Conservation (phyloP, 2,329 filamentous ascomycete genomes). For the Colletotrichum orbiculare region DNA sequence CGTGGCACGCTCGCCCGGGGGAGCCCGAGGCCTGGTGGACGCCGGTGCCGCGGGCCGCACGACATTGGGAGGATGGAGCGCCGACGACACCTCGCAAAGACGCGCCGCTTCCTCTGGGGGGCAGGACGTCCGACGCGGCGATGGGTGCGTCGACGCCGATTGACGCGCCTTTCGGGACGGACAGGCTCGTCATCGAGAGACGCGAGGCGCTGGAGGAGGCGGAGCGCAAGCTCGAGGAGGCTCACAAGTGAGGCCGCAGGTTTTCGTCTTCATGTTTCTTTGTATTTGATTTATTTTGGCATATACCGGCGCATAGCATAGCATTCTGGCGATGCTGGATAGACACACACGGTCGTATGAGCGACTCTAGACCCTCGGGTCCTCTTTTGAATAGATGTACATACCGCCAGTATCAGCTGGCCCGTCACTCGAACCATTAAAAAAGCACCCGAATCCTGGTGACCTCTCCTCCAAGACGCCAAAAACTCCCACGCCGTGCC, state of each 20-base stretch:
- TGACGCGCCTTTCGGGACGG: slow-evolving; percentile 49
- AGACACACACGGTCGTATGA: not conserved
- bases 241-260: not conserved
- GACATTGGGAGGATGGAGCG: slow-evolving; percentile 71
- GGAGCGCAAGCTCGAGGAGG: slow-evolving; percentile 25
- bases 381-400: slow-evolving; percentile 8
- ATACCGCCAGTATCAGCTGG: slow-evolving; percentile 7
- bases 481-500: slow-evolving; percentile 12
- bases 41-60: slow-evolving; percentile 70
- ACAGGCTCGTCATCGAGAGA: slow-evolving; percentile 44
- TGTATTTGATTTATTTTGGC: not conserved
- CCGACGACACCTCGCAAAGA: slow-evolving; percentile 30
- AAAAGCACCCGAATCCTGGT: not conserved
- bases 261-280: not conserved
- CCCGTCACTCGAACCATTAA: not conserved
- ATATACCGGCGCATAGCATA: slow-evolving; percentile 28
- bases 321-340: slow-evolving; percentile 32
- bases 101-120: slow-evolving; percentile 1
- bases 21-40: slow-evolving; percentile 64
- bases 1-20: slow-evolving; percentile 75
- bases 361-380: slow-evolving; percentile 28
- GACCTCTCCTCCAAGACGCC: not conserved
- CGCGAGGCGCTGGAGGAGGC: slow-evolving; percentile 48
- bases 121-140: slow-evolving; percentile 14
- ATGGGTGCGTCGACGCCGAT: slow-evolving; percentile 42